These are phyloP conservation scores for Aspergillus homomorphus DNA, from an alignment of 495 filamentous ascomycete genomes.

Conservation along the genomic window DNA sequence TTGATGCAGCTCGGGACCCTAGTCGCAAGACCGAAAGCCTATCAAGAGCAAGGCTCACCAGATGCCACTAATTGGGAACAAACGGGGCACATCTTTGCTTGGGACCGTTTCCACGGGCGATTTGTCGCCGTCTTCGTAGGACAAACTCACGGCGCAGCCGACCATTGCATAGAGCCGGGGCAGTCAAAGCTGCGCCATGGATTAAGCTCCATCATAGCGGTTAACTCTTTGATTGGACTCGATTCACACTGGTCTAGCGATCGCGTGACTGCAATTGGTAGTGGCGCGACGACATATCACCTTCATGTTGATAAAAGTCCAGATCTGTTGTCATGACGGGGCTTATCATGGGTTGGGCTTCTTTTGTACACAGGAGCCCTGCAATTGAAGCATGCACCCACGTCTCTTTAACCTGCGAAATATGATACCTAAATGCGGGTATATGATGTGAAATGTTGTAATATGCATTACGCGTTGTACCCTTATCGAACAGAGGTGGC, in stretches of 20 bases:
- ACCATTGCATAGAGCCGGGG: constrained; percentile 11
- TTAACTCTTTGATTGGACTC: constrained; percentile 12
- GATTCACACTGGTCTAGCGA: neutral
- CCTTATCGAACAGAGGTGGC: neutral
- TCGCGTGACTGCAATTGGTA: neutral
- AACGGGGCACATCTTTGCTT: constrained; percentile 38
- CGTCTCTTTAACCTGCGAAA: neutral
- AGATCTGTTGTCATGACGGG: constrained; percentile 3
- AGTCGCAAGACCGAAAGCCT: constrained; percentile 14
- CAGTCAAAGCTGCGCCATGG: constrained; percentile 10
- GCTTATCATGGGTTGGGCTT: neutral
- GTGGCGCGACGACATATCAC: neutral
- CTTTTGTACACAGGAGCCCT: neutral
- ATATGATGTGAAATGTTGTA: neutral
- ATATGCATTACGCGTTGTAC: neutral
- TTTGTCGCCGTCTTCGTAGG: constrained; percentile 33
- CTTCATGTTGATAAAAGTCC: constrained; percentile 13
- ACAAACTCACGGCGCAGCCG: constrained; percentile 18
- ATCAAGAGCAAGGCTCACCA: neutral
- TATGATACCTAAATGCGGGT: neutral
- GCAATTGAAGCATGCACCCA: neutral
- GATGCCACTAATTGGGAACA: constrained; percentile 21
- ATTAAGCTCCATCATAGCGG: constrained; percentile 21
- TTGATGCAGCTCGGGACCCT: constrained; percentile 39
- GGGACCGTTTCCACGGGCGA: constrained; percentile 34